Evolutionary conservation across 495 filamentous ascomycete species (phyloP).

Genomic region (Emericellopsis terricola): DNA sequence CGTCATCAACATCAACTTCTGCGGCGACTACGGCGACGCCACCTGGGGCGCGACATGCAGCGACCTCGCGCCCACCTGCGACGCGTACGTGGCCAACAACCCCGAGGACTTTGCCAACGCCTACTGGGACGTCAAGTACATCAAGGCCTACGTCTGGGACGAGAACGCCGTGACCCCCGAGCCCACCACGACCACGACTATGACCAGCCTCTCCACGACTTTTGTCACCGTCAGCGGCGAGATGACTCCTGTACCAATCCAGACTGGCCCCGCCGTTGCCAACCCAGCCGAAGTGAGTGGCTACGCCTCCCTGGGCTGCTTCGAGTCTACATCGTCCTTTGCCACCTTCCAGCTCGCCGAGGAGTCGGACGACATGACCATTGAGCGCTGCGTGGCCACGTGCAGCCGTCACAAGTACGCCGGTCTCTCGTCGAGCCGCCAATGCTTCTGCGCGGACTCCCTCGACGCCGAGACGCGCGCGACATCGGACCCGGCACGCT

Average conservation of each 20-base stretch:
- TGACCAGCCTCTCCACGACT: background rate
- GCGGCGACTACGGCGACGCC: conserved; percentile 15
- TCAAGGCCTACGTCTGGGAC: conserved; percentile 26
- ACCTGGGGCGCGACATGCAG: conserved; percentile 1
- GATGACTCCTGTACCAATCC: background rate
- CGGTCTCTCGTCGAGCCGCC: background rate
- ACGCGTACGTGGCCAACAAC: conserved; percentile 39
- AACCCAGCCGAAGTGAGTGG: conserved; percentile 3
- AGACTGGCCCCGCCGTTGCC: background rate
- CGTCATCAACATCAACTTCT: conserved; percentile 30
- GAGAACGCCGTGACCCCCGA: background rate
- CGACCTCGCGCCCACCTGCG: conserved; percentile 21
- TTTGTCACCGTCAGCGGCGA: background rate
- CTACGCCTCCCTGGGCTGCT: conserved; percentile 10
- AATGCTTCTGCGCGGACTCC: background rate
- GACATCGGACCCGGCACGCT: background rate
- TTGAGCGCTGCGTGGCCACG: background rate
- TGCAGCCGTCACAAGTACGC: background rate
- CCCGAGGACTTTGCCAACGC: conserved; percentile 33
- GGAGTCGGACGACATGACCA: background rate
- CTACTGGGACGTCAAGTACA: conserved; percentile 36
- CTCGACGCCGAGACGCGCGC: background rate
- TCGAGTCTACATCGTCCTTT: conserved; percentile 12
- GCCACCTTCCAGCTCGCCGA: background rate
- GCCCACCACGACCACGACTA: conserved; percentile 1